A percentile compares a stretch with the other conserved stretches of the same genome.
Conservation (phyloP, 2,329 filamentous ascomycete genomes). For the Trichoderma citrinoviride region DNA sequence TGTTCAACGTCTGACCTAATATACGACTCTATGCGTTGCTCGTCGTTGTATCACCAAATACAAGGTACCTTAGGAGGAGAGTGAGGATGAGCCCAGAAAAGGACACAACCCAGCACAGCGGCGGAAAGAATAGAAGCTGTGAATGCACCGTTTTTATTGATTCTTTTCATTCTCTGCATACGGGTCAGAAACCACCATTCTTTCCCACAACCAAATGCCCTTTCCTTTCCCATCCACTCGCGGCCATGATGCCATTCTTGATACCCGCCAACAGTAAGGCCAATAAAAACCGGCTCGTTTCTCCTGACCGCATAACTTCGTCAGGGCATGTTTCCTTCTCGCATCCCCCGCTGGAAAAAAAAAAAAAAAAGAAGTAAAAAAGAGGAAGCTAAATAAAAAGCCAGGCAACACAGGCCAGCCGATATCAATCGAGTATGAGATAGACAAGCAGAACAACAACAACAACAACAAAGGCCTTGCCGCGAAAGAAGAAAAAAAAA, state of each 20-base stretch:
- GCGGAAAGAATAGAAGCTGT: not conserved
- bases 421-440: not conserved
- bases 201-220: not conserved
- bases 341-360: not conserved
- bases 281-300: conserved; percentile 14
- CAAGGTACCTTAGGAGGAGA: not conserved
- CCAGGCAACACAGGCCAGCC: conserved; percentile 8
- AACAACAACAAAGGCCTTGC: conserved; percentile 7
- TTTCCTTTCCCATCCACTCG: not conserved
- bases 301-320: conserved; percentile 19
- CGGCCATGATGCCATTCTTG: not conserved
- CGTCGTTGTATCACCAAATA: not conserved
- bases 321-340: conserved; percentile 17
- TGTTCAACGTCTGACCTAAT: not conserved
- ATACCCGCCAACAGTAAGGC: not conserved
- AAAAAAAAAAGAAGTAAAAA: too few relatives aligned
- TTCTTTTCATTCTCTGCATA: conserved; percentile 2
- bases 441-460: not conserved
- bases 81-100: too few relatives aligned
- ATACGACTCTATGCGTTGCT: not conserved
- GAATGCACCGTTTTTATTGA: not conserved
- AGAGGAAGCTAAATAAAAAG: not conserved
- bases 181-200: not conserved
- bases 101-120: not conserved
- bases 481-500: not conserved